phyloP scores from a whole-genome alignment of 1,284 basidiomycete species.

The Ganoderma lingzhi region DNA sequence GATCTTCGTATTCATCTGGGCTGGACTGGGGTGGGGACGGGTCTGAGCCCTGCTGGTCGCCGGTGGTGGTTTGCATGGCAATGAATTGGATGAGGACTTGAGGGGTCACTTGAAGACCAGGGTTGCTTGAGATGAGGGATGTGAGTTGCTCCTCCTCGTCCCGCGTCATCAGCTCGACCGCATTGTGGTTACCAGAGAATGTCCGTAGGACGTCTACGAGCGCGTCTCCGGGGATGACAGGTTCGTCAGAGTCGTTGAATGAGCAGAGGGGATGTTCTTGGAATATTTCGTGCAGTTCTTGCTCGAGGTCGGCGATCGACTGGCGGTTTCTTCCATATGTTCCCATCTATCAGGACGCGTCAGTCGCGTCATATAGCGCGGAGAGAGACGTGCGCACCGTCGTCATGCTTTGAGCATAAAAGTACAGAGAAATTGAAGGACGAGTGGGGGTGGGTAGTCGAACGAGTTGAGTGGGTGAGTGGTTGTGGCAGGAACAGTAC shows the following conservation, averaged over 20 bases:
- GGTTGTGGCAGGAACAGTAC: constrained; percentile 21
- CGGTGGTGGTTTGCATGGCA: constrained; percentile 63
- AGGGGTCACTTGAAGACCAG: constrained; percentile 73
- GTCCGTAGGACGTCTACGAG: constrained; percentile 71
- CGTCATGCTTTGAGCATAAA: constrained; percentile 31
- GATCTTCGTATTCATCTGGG: constrained; percentile 28
- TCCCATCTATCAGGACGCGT: constrained; percentile 15
- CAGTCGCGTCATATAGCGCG: constrained; percentile 19
- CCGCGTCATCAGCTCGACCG: constrained; percentile 62
- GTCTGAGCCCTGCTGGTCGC: constrained; percentile 48
- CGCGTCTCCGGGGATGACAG: constrained; percentile 70
- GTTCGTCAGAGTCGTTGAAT: constrained; percentile 61
- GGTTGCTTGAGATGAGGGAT: constrained; percentile 61
- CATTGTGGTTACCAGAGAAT: constrained; percentile 64
- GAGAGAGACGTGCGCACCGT: constrained; percentile 13
- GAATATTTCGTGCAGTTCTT: constrained; percentile 71
- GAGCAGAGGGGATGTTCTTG: constrained; percentile 64
- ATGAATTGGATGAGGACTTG: constrained; percentile 70
- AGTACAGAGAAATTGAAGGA: constrained; percentile 24
- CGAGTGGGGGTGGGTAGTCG: constrained; percentile 22
- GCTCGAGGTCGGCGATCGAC: constrained; percentile 73
- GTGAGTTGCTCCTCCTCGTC: constrained; percentile 68
- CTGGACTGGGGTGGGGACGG: constrained; percentile 37
- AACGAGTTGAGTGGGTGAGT: constrained; percentile 6
- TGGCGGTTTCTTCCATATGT: constrained; percentile 63